Base-by-base conservation (phyloP, 805 yeast genomes). In the Suhomyces faveliae region DNA sequence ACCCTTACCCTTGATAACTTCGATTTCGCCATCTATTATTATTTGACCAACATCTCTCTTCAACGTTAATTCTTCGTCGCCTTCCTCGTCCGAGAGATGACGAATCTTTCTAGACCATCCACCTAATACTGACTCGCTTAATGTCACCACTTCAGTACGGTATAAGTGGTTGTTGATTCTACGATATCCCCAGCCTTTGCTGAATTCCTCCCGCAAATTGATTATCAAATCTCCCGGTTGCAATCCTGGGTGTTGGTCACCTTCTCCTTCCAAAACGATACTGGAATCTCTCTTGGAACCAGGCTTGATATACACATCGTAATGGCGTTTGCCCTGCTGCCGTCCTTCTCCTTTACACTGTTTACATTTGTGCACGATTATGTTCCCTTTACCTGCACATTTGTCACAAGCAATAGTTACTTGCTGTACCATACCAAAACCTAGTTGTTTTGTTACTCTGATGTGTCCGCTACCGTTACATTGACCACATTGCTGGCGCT, bases 341-440 rank as follows among this genome's bases (percentile, higher is more conserved):
- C 87, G 85, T 21, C 89, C 85, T 2, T 67, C 51, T 1, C 99
- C 99, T 10, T 73, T 64, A 67, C 99, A 94, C 27, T 62, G 67
- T 13, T 72, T 62, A 72, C 99, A 94, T 39, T 76, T 75, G 53
- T 85, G 72, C 41, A 77, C 71, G 35, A 89, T 84, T 6, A 74
- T 67, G 47, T 80, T 71, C 10, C 99, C 99, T 39, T 75, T 70
- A 29, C 98, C 98, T 9, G 71, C 68, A 74, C 99, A 94, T 44
- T 71, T 68, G 46, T 86, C 89, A 76, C 99, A 94, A 3, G 77
- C 74, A 39, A 83, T 78, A 63, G 88, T 92, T 56, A 91, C 76
- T 51, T 84, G 87, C 67, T 94, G 98, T 51, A 88, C 71, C 89
- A 94, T 88, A 6, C 91, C 91, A 4, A 95, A 96, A 0, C 89